Base-by-base conservation (phyloP, 2,329 filamentous ascomycete genomes). In the Colletotrichum aenigma region DNA sequence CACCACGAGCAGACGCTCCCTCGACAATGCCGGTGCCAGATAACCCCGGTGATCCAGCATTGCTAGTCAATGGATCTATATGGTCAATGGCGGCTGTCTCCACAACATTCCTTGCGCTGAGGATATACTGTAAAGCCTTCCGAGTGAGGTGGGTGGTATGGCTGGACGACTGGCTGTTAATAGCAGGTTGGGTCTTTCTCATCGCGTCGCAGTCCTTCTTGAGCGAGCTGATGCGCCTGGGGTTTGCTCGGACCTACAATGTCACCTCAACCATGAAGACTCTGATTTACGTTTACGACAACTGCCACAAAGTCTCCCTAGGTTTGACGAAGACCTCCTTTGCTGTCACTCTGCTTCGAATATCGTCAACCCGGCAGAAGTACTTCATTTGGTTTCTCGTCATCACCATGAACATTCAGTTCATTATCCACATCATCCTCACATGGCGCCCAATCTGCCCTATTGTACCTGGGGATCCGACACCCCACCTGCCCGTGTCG, bases 371-470 rank as follows among this genome's bases (percentile, higher is more conserved):
- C n/a, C n/a, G n/a, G n/a, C n/a, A n/a, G n/a, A n/a, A n/a, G n/a
- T n/a, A n/a, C n/a, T n/a, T 78, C 4, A 76, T 83, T 16, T 81
- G 80, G 78, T 78, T 79, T 58, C 73, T 80, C 48, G 80, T 82
- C 38, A 66, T 78, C 5, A 74, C 76, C n/a, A 77, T 81, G 55
- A 78, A 80, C 58, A 38, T 58, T 0, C 13, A 43, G 4, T 48
- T 65, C 21, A 7, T 48, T 0, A 10, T 28, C 7, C 34, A 28
- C 36, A 48, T 48, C 4, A 65, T 65, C 9, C 13, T 30, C n/a
- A n/a, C n/a, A n/a, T n/a, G n/a, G n/a, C n/a, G n/a, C n/a, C n/a
- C n/a, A n/a, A n/a, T n/a, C n/a, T n/a, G n/a, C n/a, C n/a, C n/a
- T n/a, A n/a, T n/a, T n/a, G n/a, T n/a, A n/a, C n/a, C n/a, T n/a